These are phyloP conservation scores for Elsinoe ampelina DNA, from an alignment of 2,329 filamentous ascomycete species.

Conservation along the genomic window DNA sequence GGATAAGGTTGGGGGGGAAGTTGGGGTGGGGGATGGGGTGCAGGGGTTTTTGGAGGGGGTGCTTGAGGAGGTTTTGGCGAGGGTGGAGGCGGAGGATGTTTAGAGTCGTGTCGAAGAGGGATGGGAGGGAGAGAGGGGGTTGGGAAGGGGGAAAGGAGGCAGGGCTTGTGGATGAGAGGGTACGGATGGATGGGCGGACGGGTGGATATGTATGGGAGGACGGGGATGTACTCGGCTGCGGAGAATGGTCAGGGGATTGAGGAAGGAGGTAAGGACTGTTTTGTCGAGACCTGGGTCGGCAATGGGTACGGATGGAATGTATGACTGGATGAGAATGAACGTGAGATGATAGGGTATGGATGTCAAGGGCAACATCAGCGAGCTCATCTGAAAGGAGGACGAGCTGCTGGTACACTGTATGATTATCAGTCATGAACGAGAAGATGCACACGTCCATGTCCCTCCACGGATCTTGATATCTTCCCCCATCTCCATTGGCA, in stretches of 20 bases:
- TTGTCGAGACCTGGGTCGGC: too few species aligned
- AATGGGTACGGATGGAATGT: background rate
- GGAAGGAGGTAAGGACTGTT: too few species aligned
- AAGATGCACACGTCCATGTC: too few species aligned
- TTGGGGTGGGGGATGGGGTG: slow-evolving; percentile 89
- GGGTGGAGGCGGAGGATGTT: slow-evolving; percentile 80
- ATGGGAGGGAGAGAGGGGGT: slow-evolving; percentile 33
- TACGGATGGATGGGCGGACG: background rate
- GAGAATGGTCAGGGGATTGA: too few species aligned
- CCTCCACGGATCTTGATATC: too few species aligned
- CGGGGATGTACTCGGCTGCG: too few species aligned
- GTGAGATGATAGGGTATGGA: background rate
- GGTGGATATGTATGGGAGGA: background rate
- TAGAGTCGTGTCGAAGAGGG: slow-evolving; percentile 36
- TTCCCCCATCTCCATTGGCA: too few species aligned
- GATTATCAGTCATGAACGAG: background rate
- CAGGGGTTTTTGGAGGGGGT: slow-evolving; percentile 83
- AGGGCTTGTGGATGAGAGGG: too few species aligned
- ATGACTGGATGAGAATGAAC: slow-evolving; percentile 1
- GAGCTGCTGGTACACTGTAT: background rate
- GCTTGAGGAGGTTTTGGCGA: slow-evolving; percentile 83
- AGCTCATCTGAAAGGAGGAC: background rate
- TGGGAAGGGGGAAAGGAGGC: slow-evolving; percentile 34
- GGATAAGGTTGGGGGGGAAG: slow-evolving; percentile 67
- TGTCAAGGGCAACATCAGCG: background rate